phyloP scores from a whole-genome alignment of 306 rosid genomes.

The Prosopis cineraria region DNA sequence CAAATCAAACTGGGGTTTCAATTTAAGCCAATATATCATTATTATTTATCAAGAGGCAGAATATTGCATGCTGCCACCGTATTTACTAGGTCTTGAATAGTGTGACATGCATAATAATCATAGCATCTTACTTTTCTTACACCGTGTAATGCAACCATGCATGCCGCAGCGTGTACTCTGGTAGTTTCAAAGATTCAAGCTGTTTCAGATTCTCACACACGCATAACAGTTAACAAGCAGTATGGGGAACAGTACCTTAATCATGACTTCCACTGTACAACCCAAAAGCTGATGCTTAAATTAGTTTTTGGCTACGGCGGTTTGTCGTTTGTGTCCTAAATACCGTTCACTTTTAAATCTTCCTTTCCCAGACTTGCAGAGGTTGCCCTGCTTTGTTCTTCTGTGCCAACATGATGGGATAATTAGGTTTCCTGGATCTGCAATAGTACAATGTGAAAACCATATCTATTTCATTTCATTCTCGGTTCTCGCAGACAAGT shows the following conservation, averaged over 20 bases:
- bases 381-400: not conserved
- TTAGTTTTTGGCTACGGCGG: not conserved
- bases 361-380: not conserved
- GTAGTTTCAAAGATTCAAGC: not conserved
- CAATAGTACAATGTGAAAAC: not conserved
- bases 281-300: not conserved
- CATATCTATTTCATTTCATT: not conserved
- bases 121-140: not conserved
- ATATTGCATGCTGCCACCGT: slow-evolving; percentile 13
- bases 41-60: slow-evolving; percentile 2
- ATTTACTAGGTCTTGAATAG: slow-evolving; percentile 10
- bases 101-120: slow-evolving; percentile 11
- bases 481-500: not conserved
- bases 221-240: not conserved
- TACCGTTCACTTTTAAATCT: slow-evolving; percentile 1
- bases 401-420: not conserved
- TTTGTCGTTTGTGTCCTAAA: not conserved
- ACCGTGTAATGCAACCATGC: not conserved
- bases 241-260: not conserved
- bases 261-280: not conserved
- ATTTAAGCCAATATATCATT: slow-evolving; percentile 16
- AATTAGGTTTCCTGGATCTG: not conserved
- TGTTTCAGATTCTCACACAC: slow-evolving; percentile 20
- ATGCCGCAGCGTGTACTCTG: not conserved
- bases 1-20: slow-evolving; percentile 5